A percentile compares a stretch with the other conserved stretches of the same genome.
phyloP scores from a whole-genome alignment of 495 filamentous ascomycete species.

The Endocarpon pusillum region DNA sequence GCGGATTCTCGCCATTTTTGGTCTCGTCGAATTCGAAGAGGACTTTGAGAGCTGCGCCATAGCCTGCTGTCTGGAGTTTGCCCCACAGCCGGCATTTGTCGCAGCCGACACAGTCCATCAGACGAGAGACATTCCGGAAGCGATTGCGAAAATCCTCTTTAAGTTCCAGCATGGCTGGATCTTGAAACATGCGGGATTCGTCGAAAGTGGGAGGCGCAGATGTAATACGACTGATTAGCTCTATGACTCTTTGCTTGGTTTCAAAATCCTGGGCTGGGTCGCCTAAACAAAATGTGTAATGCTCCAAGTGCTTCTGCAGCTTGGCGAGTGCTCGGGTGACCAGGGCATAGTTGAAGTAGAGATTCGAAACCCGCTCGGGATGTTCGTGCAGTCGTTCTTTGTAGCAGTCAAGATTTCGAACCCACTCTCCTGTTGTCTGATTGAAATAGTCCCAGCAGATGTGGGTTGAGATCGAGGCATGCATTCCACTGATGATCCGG shows the following conservation, averaged over 20 bases:
- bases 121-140: slow-evolving; percentile 83
- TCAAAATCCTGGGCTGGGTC: slow-evolving; percentile 59
- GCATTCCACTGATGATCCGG: slow-evolving; percentile 89
- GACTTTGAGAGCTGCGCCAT: slow-evolving; percentile 87
- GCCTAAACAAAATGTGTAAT: slow-evolving; percentile 84
- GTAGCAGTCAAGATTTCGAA: slow-evolving; percentile 84
- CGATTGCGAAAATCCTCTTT: slow-evolving; percentile 97
- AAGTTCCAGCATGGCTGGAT: slow-evolving; percentile 45
- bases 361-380: slow-evolving; percentile 85
- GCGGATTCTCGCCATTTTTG: slow-evolving; percentile 53
- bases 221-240: slow-evolving; percentile 48
- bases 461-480: slow-evolving; percentile 89
- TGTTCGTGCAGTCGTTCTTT: slow-evolving; percentile 61
- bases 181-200: slow-evolving; percentile 80
- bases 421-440: slow-evolving; percentile 86
- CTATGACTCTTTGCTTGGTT: slow-evolving; percentile 63
- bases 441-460: slow-evolving; percentile 94
- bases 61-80: slow-evolving; percentile 90
- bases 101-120: slow-evolving; percentile 98
- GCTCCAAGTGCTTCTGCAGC: slow-evolving; percentile 63
- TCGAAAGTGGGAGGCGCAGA: slow-evolving; percentile 70
- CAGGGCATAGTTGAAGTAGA: slow-evolving; percentile 97
- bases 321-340: slow-evolving; percentile 81
- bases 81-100: slow-evolving; percentile 98
- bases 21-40: slow-evolving; percentile 88